These are phyloP conservation scores for Daedaleopsis nitida DNA, from an alignment of 768 basidiomycete species.

Conservation along the genomic window DNA sequence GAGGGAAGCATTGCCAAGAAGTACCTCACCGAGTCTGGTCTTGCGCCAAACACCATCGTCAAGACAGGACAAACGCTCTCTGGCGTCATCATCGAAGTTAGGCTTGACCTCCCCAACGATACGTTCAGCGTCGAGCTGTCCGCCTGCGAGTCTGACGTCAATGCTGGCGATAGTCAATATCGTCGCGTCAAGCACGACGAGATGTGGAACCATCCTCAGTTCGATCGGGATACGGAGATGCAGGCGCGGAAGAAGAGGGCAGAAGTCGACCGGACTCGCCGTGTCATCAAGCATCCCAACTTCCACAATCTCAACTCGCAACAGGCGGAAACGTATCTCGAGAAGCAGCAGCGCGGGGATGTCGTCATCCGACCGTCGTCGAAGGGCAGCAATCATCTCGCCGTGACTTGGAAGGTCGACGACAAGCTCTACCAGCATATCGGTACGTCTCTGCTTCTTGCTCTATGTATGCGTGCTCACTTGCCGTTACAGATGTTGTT, in stretches of 20 bases:
- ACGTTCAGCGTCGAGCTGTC: conserved; percentile 76
- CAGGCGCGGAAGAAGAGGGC: conserved; percentile 82
- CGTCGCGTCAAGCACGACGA: conserved; percentile 62
- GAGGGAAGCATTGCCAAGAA: conserved; percentile 73
- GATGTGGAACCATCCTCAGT: conserved; percentile 64
- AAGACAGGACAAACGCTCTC: conserved; percentile 81
- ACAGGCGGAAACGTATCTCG: conserved; percentile 88
- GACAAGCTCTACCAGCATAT: conserved; percentile 96
- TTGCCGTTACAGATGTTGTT: conserved; percentile 63
- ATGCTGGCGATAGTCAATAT: conserved; percentile 61
- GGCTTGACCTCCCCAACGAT: conserved; percentile 60
- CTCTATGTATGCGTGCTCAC: background rate
- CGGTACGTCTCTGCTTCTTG: conserved; percentile 52
- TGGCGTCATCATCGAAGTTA: conserved; percentile 75
- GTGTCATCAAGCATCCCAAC: conserved; percentile 96
- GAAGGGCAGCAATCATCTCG: conserved; percentile 89
- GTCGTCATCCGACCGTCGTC: conserved; percentile 97
- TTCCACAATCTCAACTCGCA: conserved; percentile 93
- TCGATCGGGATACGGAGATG: conserved; percentile 70
- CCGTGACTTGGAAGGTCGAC: conserved; percentile 99
- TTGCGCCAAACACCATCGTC: conserved; percentile 44
- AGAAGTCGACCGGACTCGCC: conserved; percentile 74
- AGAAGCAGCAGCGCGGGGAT: conserved; percentile 91
- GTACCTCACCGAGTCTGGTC: conserved; percentile 48
- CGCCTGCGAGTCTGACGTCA: conserved; percentile 61